phyloP scores from a whole-genome alignment of 2,329 filamentous ascomycete genomes.

The Cadophora luteo-olivacea region DNA sequence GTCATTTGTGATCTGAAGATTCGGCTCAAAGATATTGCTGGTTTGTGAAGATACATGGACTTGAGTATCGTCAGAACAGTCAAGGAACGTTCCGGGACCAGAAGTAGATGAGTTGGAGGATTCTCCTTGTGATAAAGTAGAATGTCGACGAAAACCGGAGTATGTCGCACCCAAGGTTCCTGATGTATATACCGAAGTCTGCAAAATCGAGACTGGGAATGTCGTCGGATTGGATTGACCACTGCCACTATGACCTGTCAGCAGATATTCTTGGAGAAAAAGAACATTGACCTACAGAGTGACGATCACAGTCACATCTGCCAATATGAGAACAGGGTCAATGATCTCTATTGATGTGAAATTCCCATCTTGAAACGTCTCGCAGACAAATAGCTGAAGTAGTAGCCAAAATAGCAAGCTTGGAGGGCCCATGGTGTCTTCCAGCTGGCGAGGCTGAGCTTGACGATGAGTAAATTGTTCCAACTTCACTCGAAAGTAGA shows the following conservation, averaged over 20 bases:
- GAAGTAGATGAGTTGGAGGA: neutral
- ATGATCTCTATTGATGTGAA: neutral
- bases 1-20: no score
- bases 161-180: neutral
- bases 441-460: neutral
- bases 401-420: no score
- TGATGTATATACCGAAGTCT: neutral
- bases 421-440: neutral
- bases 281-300: neutral
- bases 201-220: neutral
- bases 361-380: neutral
- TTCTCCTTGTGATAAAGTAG: neutral
- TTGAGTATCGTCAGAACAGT: no score
- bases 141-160: neutral
- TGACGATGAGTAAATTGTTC: no score
- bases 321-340: no score
- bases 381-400: neutral
- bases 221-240: neutral
- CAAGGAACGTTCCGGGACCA: neutral
- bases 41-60: no score
- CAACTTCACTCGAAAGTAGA: no score
- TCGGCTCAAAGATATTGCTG: no score
- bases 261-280: neutral
- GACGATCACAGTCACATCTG: neutral
- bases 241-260: neutral